phyloP scores from a whole-genome alignment of 495 filamentous ascomycete species.

The Podospora fimiseda region DNA sequence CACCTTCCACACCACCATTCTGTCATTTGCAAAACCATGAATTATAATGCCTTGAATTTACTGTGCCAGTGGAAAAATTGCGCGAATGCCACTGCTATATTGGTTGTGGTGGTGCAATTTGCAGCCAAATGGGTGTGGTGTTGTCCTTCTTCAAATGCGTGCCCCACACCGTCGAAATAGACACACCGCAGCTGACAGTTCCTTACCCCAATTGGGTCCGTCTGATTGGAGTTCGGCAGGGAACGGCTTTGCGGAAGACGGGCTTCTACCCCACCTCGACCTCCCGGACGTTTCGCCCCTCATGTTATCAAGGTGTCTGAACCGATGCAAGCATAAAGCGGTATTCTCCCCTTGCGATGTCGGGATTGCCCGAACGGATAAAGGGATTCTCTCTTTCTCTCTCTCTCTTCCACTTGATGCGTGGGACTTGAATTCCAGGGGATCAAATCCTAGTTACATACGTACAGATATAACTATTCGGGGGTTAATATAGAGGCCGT shows the following conservation, averaged over 20 bases:
- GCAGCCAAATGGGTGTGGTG: no score
- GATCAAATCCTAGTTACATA: no score
- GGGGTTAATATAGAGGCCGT: constrained; percentile 7
- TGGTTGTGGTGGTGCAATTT: no score
- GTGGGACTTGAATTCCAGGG: no score
- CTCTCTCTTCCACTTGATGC: neutral
- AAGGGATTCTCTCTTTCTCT: neutral
- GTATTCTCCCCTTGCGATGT: neutral
- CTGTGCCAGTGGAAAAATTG: no score
- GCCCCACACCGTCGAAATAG: no score
- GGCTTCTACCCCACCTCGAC: neutral
- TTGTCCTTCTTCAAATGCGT: no score
- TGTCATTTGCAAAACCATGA: no score
- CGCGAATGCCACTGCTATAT: no score
- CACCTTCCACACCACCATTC: no score
- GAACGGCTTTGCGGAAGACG: constrained; percentile 15
- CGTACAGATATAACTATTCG: neutral
- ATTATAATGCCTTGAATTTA: no score
- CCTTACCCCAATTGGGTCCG: constrained; percentile 4
- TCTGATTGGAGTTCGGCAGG: constrained; percentile 17
- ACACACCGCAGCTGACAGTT: no score
- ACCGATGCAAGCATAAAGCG: neutral
- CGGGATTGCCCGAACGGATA: neutral
- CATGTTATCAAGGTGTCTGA: constrained; percentile 1
- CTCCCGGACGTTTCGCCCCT: constrained; percentile 4